phyloP scores from a whole-genome alignment of 495 filamentous ascomycete species.

The Recurvomyces mirabilis region DNA sequence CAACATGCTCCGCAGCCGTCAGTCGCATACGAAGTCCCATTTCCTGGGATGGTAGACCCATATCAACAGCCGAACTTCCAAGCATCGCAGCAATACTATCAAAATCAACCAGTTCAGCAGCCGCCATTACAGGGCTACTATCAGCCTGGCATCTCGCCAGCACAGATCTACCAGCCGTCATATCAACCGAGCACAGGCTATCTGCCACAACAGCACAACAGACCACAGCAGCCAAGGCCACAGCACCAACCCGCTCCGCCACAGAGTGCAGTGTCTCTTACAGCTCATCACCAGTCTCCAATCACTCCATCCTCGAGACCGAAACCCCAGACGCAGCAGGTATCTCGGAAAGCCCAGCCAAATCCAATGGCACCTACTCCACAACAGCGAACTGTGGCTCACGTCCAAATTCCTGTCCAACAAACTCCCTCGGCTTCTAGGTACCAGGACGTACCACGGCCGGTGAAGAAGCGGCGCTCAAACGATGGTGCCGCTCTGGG shows the following conservation, averaged over 20 bases:
- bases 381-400: slow-evolving; percentile 7
- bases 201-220: background rate
- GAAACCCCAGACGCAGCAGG: background rate
- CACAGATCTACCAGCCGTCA: background rate
- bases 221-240: slow-evolving; percentile 2
- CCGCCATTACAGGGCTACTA: slow-evolving; percentile 3
- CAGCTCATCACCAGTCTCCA: background rate
- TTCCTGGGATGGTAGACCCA: too few species aligned
- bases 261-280: too few species aligned
- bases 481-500: slow-evolving; percentile 14
- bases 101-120: background rate
- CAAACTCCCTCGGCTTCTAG: background rate
- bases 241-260: too few species aligned
- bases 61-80: slow-evolving; percentile 4
- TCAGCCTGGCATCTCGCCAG: background rate
- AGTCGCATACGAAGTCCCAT: too few species aligned
- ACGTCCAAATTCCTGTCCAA: slow-evolving; percentile 10
- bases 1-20: too few species aligned
- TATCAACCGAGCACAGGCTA: background rate
- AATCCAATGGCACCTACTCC: background rate
- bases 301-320: background rate
- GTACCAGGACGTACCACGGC: slow-evolving; percentile 2
- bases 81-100: slow-evolving; percentile 5
- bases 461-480: slow-evolving; percentile 12
- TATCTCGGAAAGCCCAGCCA: background rate